Evolutionary conservation across 129 eudicot genomes (phyloP).

Genomic region (Arctium minus): DNA sequence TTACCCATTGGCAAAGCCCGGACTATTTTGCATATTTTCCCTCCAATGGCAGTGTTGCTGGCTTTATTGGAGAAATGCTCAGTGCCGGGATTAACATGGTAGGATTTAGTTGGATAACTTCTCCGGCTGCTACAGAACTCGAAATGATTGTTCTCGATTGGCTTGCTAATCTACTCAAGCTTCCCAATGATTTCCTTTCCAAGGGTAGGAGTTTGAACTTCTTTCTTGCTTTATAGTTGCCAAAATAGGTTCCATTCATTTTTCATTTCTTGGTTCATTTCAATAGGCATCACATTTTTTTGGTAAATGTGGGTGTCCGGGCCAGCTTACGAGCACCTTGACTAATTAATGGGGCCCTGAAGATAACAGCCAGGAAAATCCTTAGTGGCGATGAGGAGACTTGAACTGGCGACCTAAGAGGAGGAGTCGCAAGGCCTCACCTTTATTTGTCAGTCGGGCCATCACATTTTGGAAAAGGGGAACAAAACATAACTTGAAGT

Average conservation of each 20-base stretch:
- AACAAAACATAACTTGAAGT: background rate
- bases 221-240: background rate
- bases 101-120: conserved; percentile 97
- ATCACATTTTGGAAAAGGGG: background rate
- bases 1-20: conserved; percentile 99
- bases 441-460: too few species aligned
- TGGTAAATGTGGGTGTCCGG: background rate
- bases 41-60: conserved; percentile 86
- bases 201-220: conserved; percentile 48
- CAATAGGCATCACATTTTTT: background rate
- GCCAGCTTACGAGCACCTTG: background rate
- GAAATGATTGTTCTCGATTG: conserved; percentile 94
- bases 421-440: too few species aligned
- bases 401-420: background rate
- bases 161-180: conserved; percentile 89
- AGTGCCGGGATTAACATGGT: conserved; percentile 98
- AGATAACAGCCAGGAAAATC: background rate
- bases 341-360: background rate
- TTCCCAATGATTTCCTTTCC: conserved; percentile 79
- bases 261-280: background rate
- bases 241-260: background rate
- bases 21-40: conserved; percentile 80
- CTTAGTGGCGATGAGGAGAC: background rate
- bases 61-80: conserved; percentile 96
- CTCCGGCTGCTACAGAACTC: conserved; percentile 98